phyloP scores from a whole-genome alignment of 352 stramenopile genomes.

The Thraustotheca clavata region DNA sequence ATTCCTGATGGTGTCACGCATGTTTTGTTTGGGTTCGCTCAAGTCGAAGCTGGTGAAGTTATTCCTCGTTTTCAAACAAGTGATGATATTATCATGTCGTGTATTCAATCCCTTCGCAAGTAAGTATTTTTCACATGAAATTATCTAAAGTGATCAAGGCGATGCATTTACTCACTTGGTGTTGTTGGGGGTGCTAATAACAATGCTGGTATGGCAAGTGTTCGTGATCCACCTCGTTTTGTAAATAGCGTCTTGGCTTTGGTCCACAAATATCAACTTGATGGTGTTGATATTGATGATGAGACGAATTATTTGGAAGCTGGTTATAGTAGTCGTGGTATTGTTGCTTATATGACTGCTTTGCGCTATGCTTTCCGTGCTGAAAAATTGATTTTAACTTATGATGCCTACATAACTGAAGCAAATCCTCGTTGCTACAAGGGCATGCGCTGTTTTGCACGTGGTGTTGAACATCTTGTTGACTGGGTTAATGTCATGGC shows the following conservation, averaged over 20 bases:
- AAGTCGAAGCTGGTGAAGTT: conserved; percentile 42
- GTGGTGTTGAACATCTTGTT: conserved; percentile 38
- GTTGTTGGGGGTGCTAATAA: conserved; percentile 71
- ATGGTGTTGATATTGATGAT: conserved; percentile 70
- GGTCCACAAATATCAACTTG: conserved; percentile 51
- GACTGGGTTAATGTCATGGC: conserved; percentile 83
- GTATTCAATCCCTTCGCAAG: conserved; percentile 44
- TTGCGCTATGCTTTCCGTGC: conserved; percentile 35
- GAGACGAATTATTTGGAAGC: conserved; percentile 43
- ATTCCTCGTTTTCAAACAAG: conserved; percentile 52
- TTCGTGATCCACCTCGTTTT: conserved; percentile 37
- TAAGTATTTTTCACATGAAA: conserved; percentile 15
- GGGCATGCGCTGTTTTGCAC: conserved; percentile 46
- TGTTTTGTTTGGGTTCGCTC: conserved; percentile 65
- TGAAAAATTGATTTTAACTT: conserved; percentile 42
- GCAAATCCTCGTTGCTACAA: conserved; percentile 15
- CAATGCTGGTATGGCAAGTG: conserved; percentile 48
- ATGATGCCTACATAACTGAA: conserved; percentile 68
- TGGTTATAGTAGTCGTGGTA: conserved; percentile 39
- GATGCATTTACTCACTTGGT: conserved; percentile 53
- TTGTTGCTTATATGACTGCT: conserved; percentile 38
- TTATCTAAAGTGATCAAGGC: conserved; percentile 24
- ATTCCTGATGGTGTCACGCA: conserved; percentile 59
- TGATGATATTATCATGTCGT: conserved; percentile 41
- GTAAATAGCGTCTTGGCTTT: conserved; percentile 40